A percentile compares a stretch with the other conserved stretches of the same genome.
phyloP scores from a whole-genome alignment of 2,329 filamentous ascomycete genomes.

The Microdochium paspali region DNA sequence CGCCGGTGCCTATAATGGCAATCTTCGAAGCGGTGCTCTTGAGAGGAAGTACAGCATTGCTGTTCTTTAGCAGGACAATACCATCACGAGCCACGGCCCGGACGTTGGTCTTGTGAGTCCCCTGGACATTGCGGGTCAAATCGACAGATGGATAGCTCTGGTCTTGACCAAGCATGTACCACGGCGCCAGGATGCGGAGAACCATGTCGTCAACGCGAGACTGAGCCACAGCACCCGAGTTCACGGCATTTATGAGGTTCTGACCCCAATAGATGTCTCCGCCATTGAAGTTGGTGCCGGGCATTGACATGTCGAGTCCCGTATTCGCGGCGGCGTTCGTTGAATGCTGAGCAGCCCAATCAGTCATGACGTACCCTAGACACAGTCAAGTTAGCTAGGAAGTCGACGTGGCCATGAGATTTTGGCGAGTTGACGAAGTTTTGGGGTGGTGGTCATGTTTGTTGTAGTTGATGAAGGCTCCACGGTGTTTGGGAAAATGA shows the following conservation, averaged over 20 bases:
- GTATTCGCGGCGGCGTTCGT: conserved; percentile 56
- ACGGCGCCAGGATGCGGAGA: conserved; percentile 52
- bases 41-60: conserved; percentile 43
- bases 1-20: conserved; percentile 54
- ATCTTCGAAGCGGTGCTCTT: conserved; percentile 36
- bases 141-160: conserved; percentile 40
- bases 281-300: conserved; percentile 52
- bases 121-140: conserved; percentile 43
- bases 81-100: conserved; percentile 44
- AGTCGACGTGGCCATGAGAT: conserved; percentile 5
- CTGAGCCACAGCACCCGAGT: conserved; percentile 46
- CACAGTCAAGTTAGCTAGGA: neutral
- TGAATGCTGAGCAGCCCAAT: conserved; percentile 72
- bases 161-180: conserved; percentile 49
- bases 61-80: conserved; percentile 56
- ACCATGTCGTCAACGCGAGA: conserved; percentile 59
- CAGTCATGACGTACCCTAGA: conserved; percentile 42
- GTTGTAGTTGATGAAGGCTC: no score
- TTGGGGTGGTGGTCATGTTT: no score
- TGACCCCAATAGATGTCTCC: conserved; percentile 45
- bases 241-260: conserved; percentile 40
- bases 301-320: conserved; percentile 78
- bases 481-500: no score
- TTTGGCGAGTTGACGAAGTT: no score
- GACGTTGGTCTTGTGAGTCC: conserved; percentile 54